phyloP scores from a whole-genome alignment of 1,139 yeast genomes.

The Saccharomycopsis hybrid region DNA sequence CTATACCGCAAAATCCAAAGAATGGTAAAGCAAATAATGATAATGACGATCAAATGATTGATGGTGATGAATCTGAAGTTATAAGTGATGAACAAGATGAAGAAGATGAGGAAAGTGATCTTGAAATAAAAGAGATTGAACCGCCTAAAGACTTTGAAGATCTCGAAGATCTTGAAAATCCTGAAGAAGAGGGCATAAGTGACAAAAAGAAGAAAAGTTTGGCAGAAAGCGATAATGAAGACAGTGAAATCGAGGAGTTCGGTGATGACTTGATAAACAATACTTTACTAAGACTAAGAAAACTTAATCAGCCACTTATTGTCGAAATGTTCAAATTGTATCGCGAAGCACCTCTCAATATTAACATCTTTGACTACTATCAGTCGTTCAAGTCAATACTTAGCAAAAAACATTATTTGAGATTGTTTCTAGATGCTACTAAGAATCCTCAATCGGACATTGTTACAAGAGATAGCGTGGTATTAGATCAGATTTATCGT shows the following conservation, averaged over 20 bases:
- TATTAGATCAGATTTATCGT: conserved; percentile 24
- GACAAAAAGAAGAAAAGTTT: conserved; percentile 10
- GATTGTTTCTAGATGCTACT: conserved; percentile 23
- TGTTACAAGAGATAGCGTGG: conserved; percentile 22
- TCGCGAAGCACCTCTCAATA: conserved; percentile 70
- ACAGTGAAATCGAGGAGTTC: conserved; percentile 24
- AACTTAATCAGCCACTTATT: conserved; percentile 39
- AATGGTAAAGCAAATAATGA: conserved; percentile 26
- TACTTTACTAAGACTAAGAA: conserved; percentile 17
- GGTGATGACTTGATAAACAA: not conserved
- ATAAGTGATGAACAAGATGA: conserved; percentile 23
- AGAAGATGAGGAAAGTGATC: too few species aligned
- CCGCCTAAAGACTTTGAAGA: too few species aligned
- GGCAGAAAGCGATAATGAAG: conserved; percentile 24
- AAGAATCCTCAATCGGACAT: conserved; percentile 23
- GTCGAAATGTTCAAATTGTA: conserved; percentile 60
- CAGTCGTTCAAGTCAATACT: conserved; percentile 59
- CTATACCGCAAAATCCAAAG: too few species aligned
- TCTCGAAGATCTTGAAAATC: too few species aligned
- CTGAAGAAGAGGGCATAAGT: conserved; percentile 16
- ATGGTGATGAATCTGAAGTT: too few species aligned
- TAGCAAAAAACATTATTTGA: conserved; percentile 30
- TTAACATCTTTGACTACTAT: conserved; percentile 75
- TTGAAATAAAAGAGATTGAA: too few species aligned
- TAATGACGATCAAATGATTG: conserved; percentile 27